These are phyloP conservation scores for Vicia villosa DNA, from an alignment of 306 rosid species.

Conservation along the genomic window DNA sequence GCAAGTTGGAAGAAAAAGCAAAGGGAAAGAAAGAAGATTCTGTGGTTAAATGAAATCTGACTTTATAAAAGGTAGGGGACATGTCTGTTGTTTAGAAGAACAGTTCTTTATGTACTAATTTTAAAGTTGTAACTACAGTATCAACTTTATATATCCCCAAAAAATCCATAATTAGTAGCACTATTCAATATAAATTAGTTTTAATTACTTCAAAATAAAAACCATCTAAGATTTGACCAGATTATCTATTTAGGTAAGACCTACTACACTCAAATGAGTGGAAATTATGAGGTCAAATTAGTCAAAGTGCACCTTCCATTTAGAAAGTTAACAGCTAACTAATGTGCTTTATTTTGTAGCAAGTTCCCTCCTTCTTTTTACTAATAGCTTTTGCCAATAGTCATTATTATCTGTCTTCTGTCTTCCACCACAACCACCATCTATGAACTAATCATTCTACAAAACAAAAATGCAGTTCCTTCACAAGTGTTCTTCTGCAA, in stretches of 20 bases:
- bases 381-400: conserved; percentile 58
- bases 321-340: conserved; percentile 56
- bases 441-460: conserved; percentile 24
- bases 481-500: conserved; percentile 38
- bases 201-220: background rate
- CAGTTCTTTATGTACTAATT: conserved; percentile 8
- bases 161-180: conserved; percentile 1
- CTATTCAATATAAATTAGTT: background rate
- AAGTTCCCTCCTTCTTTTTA: conserved; percentile 77
- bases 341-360: conserved; percentile 77
- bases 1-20: background rate
- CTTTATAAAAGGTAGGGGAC: conserved; percentile 31
- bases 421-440: conserved; percentile 52
- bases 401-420: conserved; percentile 59
- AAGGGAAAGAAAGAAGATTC: background rate
- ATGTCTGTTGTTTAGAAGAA: conserved; percentile 18
- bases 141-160: background rate
- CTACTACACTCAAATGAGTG: conserved; percentile 8
- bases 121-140: conserved; percentile 19
- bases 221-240: background rate
- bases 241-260: conserved; percentile 19
- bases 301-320: conserved; percentile 40
- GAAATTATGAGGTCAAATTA: conserved; percentile 44
- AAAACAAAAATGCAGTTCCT: conserved; percentile 29
- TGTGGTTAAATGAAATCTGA: background rate